phyloP scores from a whole-genome alignment of 108 stramenopile species.

The Skeletonema marinoi region DNA sequence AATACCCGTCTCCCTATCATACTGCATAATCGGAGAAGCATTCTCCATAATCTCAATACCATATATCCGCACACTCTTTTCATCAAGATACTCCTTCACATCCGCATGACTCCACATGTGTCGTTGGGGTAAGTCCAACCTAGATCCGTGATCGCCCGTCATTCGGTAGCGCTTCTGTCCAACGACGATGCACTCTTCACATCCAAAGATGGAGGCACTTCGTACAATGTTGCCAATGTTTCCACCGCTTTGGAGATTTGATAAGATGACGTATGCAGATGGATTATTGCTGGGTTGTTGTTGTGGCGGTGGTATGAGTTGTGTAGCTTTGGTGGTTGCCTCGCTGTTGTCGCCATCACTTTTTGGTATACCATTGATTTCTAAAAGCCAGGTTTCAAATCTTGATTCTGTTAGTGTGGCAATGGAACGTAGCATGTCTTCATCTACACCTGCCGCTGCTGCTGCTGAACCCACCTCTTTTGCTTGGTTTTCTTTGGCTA shows the following conservation, averaged over 20 bases:
- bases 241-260: constrained; percentile 21
- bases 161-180: constrained; percentile 19
- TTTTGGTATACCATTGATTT: no score
- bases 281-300: constrained; percentile 10
- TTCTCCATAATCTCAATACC: constrained; percentile 26
- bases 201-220: constrained; percentile 23
- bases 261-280: constrained; percentile 9
- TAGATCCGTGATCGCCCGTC: constrained; percentile 25
- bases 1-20: constrained; percentile 16
- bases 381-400: constrained; percentile 14
- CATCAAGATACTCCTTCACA: constrained; percentile 7
- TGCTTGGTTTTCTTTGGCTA: not conserved
- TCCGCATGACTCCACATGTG: constrained; percentile 21
- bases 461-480: not conserved
- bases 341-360: not conserved
- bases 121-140: constrained; percentile 22
- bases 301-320: not conserved
- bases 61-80: constrained; percentile 20
- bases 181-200: constrained; percentile 18
- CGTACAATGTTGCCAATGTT: constrained; percentile 27
- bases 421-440: constrained; percentile 13
- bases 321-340: not conserved
- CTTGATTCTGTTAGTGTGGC: constrained; percentile 19
- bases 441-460: not conserved
- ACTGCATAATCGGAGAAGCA: constrained; percentile 17